Conservation (phyloP, 2,329 filamentous ascomycete genomes). For the Beauveria brongniartii region DNA sequence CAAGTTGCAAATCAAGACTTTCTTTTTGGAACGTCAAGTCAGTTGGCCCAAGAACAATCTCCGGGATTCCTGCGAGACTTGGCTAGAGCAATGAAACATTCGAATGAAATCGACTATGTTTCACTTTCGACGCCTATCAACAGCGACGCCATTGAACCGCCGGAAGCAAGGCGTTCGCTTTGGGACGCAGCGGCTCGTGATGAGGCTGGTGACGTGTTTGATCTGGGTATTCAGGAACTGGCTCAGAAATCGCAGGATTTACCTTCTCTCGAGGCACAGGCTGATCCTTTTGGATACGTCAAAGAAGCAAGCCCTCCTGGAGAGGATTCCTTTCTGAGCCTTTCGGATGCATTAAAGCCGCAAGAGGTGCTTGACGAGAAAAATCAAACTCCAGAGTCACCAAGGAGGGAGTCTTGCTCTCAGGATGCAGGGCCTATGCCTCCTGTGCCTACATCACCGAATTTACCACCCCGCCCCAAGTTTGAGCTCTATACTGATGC, state of each 20-base stretch:
- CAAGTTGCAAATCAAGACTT: slow-evolving; percentile 65
- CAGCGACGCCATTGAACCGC: slow-evolving; percentile 28
- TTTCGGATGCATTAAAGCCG: slow-evolving; percentile 19
- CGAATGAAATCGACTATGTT: slow-evolving; percentile 37
- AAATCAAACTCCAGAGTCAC: neutral
- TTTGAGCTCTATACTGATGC: slow-evolving; percentile 55
- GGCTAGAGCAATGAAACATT: slow-evolving; percentile 52
- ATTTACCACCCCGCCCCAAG: slow-evolving; percentile 35
- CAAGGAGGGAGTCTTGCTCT: neutral
- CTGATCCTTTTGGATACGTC: slow-evolving; percentile 33
- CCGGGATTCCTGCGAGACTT: slow-evolving; percentile 56
- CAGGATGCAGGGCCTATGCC: neutral
- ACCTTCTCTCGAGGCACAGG: slow-evolving; percentile 17
- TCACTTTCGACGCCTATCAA: slow-evolving; percentile 32
- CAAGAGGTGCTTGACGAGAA: neutral
- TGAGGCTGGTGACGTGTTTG: slow-evolving; percentile 53
- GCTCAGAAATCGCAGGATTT: slow-evolving; percentile 32
- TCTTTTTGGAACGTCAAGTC: slow-evolving; percentile 80
- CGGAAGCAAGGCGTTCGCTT: slow-evolving; percentile 35
- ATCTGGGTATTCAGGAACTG: slow-evolving; percentile 54
- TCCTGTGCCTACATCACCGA: neutral
- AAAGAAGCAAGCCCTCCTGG: slow-evolving; percentile 12
- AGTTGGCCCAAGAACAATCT: slow-evolving; percentile 66
- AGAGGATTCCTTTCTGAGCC: slow-evolving; percentile 17
- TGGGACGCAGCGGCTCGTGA: slow-evolving; percentile 68